phyloP scores from a whole-genome alignment of 768 basidiomycete species.

The Tricholoma bakamatsutake region DNA sequence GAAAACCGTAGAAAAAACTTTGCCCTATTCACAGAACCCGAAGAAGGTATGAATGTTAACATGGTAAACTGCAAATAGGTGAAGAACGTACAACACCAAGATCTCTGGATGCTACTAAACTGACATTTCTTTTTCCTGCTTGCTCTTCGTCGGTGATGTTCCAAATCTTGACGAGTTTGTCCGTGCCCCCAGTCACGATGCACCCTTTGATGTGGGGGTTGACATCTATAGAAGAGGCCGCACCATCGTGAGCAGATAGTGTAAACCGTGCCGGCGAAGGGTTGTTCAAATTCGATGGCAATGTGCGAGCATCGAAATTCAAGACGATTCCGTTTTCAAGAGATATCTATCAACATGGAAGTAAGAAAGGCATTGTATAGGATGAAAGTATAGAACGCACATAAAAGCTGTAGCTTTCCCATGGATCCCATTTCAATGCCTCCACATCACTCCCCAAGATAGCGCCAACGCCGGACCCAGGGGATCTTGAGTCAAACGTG shows the following conservation, averaged over 20 bases:
- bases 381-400: conserved; percentile 38
- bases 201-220: conserved; percentile 88
- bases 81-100: conserved; percentile 71
- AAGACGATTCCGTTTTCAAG: conserved; percentile 93
- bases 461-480: conserved; percentile 77
- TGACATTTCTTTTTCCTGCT: conserved; percentile 66
- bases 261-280: conserved; percentile 79
- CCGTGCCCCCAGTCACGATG: conserved; percentile 89
- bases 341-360: conserved; percentile 55
- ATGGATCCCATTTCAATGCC: conserved; percentile 92
- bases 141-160: conserved; percentile 68
- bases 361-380: neutral
- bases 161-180: conserved; percentile 96
- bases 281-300: conserved; percentile 60
- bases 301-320: conserved; percentile 84
- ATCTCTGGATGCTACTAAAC: conserved; percentile 81
- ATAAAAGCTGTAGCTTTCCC: conserved; percentile 83
- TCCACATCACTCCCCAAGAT: conserved; percentile 90
- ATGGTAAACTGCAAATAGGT: neutral
- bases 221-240: conserved; percentile 83
- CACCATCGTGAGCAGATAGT: conserved; percentile 88
- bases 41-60: neutral
- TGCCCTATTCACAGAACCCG: conserved; percentile 54
- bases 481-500: conserved; percentile 87
- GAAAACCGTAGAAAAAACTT: conserved; percentile 88